Evolutionary conservation across 139 green algal genomes (phyloP).

Genomic region (Chloropicon primus): DNA sequence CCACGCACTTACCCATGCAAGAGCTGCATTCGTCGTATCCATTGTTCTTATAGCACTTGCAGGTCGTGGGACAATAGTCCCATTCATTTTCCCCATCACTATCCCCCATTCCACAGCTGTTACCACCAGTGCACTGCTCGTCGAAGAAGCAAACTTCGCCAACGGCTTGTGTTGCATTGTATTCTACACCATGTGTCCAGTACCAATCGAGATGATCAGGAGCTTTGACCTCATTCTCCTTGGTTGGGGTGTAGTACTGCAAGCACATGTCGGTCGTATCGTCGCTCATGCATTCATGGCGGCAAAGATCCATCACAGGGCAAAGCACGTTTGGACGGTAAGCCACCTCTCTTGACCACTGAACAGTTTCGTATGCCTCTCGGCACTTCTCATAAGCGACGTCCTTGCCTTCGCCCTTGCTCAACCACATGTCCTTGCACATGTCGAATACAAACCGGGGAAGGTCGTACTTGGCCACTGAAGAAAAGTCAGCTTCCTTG

Average conservation of each 20-base stretch:
- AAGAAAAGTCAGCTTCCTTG: neutral
- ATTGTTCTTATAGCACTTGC: neutral
- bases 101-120: neutral
- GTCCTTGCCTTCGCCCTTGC: neutral
- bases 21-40: neutral
- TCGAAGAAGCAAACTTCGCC: neutral
- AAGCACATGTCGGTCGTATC: neutral
- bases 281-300: neutral
- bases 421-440: neutral
- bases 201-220: neutral
- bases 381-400: neutral
- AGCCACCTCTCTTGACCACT: neutral
- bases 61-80: neutral
- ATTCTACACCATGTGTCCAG: no score
- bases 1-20: neutral
- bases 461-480: neutral
- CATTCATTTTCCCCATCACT: neutral
- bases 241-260: neutral
- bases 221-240: neutral
- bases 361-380: neutral
- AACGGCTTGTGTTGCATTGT: neutral
- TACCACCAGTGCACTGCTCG: neutral
- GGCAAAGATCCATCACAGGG: neutral
- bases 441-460: neutral
- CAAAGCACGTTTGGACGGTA: neutral